Evolutionary conservation across 192 early-diverging fungal genomes (phyloP).

Genomic region (Lunasporangiospora selenospora): DNA sequence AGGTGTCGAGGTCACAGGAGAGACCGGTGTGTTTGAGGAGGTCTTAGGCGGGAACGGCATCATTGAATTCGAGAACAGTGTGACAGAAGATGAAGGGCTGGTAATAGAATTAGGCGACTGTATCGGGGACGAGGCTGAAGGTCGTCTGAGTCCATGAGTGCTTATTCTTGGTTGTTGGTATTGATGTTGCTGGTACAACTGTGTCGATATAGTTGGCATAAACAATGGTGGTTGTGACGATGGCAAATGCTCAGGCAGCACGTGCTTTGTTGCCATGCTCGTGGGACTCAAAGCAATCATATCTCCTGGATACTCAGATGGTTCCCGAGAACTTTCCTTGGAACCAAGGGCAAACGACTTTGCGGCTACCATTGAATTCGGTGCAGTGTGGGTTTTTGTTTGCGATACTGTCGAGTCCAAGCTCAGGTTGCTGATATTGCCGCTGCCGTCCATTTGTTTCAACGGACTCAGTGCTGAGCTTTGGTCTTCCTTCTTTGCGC

Average conservation of each 20-base stretch:
- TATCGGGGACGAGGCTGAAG: no score
- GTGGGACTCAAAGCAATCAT: neutral
- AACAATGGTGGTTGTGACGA: neutral
- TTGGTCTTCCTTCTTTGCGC: neutral
- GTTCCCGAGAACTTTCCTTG: slow-evolving; percentile 4
- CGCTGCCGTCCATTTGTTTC: neutral
- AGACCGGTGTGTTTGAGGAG: neutral
- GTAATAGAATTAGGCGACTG: neutral
- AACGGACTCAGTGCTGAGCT: slow-evolving; percentile 9
- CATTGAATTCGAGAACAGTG: neutral
- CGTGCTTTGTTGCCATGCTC: neutral
- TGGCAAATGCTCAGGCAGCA: neutral
- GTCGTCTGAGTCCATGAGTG: slow-evolving; percentile 8
- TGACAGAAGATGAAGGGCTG: neutral
- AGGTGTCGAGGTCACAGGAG: neutral
- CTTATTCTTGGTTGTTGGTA: slow-evolving; percentile 32
- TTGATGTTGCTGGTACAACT: slow-evolving; percentile 14
- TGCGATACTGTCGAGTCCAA: neutral
- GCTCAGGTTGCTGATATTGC: slow-evolving; percentile 3
- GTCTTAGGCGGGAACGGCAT: neutral
- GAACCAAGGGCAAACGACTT: neutral
- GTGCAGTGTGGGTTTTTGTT: neutral
- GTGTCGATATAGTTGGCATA: neutral
- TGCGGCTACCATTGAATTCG: neutral
- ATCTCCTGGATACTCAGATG: neutral